Base-by-base conservation (phyloP, 1,284 basidiomycete species). In the Moesziomyces sp. region DNA sequence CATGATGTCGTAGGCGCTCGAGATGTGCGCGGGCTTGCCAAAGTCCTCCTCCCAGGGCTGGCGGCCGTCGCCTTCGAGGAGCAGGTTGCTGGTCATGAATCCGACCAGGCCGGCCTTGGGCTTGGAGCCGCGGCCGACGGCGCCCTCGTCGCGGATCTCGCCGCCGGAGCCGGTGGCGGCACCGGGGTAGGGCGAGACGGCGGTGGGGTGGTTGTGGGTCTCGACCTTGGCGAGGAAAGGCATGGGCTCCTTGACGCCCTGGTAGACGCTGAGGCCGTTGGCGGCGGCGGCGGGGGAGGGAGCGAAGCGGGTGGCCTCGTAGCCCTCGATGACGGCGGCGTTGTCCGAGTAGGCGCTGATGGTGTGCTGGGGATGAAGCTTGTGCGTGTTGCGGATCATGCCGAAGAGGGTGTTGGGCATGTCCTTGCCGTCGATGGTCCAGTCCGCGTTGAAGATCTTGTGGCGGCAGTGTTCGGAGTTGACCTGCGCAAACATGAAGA, bases 401-500 rank as follows among this genome's bases (percentile, higher is more conserved):
- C 92, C 90, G 86, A 99, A 99, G 28, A 99, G 89, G 8, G 93
- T 93, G 65, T 88, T 87, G 66, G 91, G 89, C 82, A 90, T 88
- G n/a, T 86, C 80, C 42, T 87, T 80, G 6, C 88, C 91, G 80
- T 97, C 92, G 74, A 97, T 90, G 23, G 90, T 92, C 97, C 97
- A 99, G 44, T 92, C 89, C 0, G 97, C 95, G 84, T 99, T 99
- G 88, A 99, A 99, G 78, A 98, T 99, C 86, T 99, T 99, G 88
- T 99, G 97, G 48, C 97, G 89, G 85, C 97, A 99, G 85, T 99
- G 97, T 86, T 99, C 97, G 44, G 95, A 98, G 87, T 99, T 99
- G 84, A 99, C 96, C 85, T 99, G 97, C 18, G 97, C 96, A 84
- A 99, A 99, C 96, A 99, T 99, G 89, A 99, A 99, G 19, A 99